Evolutionary conservation across 495 filamentous ascomycete genomes (phyloP).

Genomic region (Penicillium canariense): DNA sequence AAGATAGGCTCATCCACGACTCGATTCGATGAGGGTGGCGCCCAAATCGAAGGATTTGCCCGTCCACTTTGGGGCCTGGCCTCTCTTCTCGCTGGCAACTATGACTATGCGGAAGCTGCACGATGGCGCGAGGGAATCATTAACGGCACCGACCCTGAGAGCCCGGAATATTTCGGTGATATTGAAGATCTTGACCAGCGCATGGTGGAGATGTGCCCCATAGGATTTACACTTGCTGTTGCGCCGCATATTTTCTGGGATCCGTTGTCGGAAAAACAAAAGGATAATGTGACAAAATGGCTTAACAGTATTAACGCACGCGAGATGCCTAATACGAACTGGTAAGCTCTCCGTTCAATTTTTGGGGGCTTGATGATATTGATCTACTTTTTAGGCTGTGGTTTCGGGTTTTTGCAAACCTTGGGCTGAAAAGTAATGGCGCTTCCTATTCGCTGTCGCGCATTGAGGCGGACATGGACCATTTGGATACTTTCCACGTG

Average conservation of each 20-base stretch:
- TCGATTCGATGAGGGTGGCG: constrained; percentile 70
- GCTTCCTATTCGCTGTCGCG: constrained; percentile 63
- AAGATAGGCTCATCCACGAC: constrained; percentile 64
- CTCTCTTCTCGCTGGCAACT: constrained; percentile 62
- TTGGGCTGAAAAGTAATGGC: constrained; percentile 69
- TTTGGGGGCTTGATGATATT: neutral
- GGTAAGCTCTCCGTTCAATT: constrained; percentile 28
- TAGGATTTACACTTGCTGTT: constrained; percentile 45
- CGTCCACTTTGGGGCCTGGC: constrained; percentile 74
- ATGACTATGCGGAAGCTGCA: constrained; percentile 57
- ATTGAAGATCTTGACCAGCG: constrained; percentile 72
- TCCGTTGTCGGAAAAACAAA: constrained; percentile 54
- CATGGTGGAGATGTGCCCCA: constrained; percentile 83
- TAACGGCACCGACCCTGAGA: constrained; percentile 63
- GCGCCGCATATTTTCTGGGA: constrained; percentile 55
- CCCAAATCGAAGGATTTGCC: constrained; percentile 73
- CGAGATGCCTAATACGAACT: constrained; percentile 63
- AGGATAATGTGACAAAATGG: constrained; percentile 63
- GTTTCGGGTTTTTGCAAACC: constrained; percentile 74
- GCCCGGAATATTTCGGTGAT: constrained; percentile 70
- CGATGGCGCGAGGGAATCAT: constrained; percentile 67
- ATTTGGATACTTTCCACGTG: constrained; percentile 75
- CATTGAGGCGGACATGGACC: constrained; percentile 69
- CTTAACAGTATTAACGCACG: constrained; percentile 71
- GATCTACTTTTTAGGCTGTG: neutral